phyloP scores from a whole-genome alignment of 257 asterid genomes.

The Scutellaria galericulata region DNA sequence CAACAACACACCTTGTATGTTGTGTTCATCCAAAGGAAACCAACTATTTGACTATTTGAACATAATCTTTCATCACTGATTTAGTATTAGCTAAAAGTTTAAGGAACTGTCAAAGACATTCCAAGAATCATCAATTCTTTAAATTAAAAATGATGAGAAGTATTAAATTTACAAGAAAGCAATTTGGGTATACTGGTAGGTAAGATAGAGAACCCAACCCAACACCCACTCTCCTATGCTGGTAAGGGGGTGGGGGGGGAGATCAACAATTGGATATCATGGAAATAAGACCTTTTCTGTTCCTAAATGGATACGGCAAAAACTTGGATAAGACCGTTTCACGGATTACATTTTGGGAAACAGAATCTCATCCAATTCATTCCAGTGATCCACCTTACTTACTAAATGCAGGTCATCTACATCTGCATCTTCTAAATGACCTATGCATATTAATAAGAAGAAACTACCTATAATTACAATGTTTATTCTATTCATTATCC shows the following conservation, averaged over 20 bases:
- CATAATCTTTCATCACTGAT: neutral
- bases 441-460: too few relatives aligned
- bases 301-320: neutral
- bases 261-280: neutral
- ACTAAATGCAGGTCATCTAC: too few relatives aligned
- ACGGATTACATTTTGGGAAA: too few relatives aligned
- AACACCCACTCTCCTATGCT: neutral
- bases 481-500: too few relatives aligned
- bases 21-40: slow-evolving; percentile 12
- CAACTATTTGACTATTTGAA: slow-evolving; percentile 3
- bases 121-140: slow-evolving; percentile 4
- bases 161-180: neutral
- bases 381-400: neutral
- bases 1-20: neutral
- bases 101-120: neutral
- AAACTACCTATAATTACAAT: too few relatives aligned
- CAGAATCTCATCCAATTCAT: neutral
- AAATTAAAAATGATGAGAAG: neutral
- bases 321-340: too few relatives aligned
- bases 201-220: neutral
- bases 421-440: too few relatives aligned
- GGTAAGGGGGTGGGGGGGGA: neutral
- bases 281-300: neutral
- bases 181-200: slow-evolving; percentile 7
- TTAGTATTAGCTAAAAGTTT: slow-evolving; percentile 16